A percentile compares a stretch with the other conserved stretches of the same genome.
phyloP scores from a whole-genome alignment of 2,329 filamentous ascomycete genomes.

The Escovopsis sp. region DNA sequence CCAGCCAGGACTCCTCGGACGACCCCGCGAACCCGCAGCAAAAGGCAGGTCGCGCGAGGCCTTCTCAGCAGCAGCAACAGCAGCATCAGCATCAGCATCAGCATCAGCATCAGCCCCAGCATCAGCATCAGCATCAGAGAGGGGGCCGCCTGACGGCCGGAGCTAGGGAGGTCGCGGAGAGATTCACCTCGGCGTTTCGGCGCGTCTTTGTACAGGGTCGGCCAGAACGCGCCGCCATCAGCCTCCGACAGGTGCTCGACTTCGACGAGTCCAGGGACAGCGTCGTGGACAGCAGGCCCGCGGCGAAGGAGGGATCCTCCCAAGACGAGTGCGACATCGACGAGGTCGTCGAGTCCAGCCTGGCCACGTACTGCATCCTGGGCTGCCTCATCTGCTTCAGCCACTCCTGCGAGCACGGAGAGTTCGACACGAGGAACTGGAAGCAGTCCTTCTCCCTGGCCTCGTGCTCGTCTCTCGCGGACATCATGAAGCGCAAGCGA shows the following conservation, averaged over 20 bases:
- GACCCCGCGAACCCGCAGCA: slow-evolving; percentile 37
- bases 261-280: slow-evolving; percentile 39
- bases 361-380: slow-evolving; percentile 39
- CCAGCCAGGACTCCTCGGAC: slow-evolving; percentile 27
- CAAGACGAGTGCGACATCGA: slow-evolving; percentile 21
- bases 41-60: slow-evolving; percentile 34
- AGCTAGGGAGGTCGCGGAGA: slow-evolving; percentile 26
- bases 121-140: slow-evolving; percentile 28
- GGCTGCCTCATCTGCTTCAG: slow-evolving; percentile 44
- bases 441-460: slow-evolving; percentile 37
- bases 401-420: slow-evolving; percentile 46
- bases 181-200: slow-evolving; percentile 43
- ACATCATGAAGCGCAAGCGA: slow-evolving; percentile 16
- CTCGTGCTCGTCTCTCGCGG: slow-evolving; percentile 16
- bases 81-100: no score
- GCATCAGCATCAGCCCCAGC: no score
- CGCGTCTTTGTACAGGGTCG: slow-evolving; percentile 30
- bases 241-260: slow-evolving; percentile 35
- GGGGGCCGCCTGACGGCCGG: slow-evolving; percentile 23
- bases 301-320: slow-evolving; percentile 27
- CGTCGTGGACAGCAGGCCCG: slow-evolving; percentile 37
- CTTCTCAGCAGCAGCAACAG: no score
- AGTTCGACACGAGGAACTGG: slow-evolving; percentile 37
- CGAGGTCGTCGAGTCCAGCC: slow-evolving; percentile 28
- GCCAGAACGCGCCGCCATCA: slow-evolving; percentile 23